phyloP scores from a whole-genome alignment of 129 eudicot species.

The Flaveria linearis region DNA sequence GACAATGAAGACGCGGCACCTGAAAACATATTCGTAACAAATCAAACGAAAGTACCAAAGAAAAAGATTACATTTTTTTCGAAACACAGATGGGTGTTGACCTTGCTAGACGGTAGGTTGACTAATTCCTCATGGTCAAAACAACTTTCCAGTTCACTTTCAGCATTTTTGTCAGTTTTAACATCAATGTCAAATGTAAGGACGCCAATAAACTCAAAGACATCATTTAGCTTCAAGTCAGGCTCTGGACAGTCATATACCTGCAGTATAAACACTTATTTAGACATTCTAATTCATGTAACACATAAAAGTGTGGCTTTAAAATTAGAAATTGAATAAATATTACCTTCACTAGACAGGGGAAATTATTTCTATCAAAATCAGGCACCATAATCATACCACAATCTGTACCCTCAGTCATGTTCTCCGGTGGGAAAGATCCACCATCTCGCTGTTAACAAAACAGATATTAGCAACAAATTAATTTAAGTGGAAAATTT shows the following conservation, averaged over 20 bases:
- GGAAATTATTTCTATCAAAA: conserved; percentile 46
- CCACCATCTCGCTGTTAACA: conserved; percentile 58
- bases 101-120: conserved; percentile 70
- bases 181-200: conserved; percentile 69
- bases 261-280: conserved; percentile 41
- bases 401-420: conserved; percentile 36
- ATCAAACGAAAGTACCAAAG: background rate
- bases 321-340: no score
- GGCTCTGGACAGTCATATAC: conserved; percentile 79
- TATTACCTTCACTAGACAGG: conserved; percentile 90
- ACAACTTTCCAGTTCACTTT: conserved; percentile 40
- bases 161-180: conserved; percentile 41
- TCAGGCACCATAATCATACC: conserved; percentile 33
- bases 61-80: background rate
- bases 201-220: conserved; percentile 92
- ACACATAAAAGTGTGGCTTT: background rate
- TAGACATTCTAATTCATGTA: background rate
- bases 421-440: conserved; percentile 25
- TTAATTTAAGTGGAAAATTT: background rate
- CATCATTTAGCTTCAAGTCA: conserved; percentile 85
- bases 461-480: background rate
- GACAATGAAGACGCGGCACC: conserved; percentile 96
- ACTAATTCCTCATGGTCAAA: conserved; percentile 57
- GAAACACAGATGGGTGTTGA: background rate
- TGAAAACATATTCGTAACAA: conserved; percentile 26